phyloP scores from a whole-genome alignment of 495 filamentous ascomycete genomes.

The Neurospora terricola region DNA sequence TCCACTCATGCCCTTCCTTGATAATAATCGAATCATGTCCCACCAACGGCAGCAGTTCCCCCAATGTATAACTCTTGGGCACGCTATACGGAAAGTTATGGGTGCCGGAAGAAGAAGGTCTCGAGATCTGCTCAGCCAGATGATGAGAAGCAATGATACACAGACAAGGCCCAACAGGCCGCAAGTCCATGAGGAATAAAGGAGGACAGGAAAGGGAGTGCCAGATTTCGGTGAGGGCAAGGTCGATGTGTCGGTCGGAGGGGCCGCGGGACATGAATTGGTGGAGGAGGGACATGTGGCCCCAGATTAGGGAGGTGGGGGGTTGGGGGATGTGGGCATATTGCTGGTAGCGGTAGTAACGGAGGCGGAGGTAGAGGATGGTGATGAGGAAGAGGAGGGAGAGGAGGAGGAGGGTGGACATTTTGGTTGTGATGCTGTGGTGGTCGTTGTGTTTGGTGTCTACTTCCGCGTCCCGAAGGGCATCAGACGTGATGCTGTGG shows the following conservation, averaged over 20 bases:
- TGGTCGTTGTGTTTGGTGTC: background rate
- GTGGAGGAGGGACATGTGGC: slow-evolving; percentile 19
- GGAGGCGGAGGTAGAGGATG: slow-evolving; percentile 6
- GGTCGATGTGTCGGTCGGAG: slow-evolving; percentile 15
- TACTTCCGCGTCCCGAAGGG: too few species aligned
- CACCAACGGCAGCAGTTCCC: slow-evolving; percentile 19
- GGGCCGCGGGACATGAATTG: slow-evolving; percentile 6
- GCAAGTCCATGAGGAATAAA: slow-evolving; percentile 24
- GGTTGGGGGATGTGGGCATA: slow-evolving; percentile 21
- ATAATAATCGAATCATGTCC: slow-evolving; percentile 28
- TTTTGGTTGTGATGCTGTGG: background rate
- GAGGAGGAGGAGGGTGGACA: slow-evolving; percentile 4
- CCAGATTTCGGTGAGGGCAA: background rate
- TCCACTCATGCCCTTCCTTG: slow-evolving; percentile 30
- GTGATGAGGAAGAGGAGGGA: slow-evolving; percentile 1
- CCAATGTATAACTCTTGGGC: slow-evolving; percentile 32
- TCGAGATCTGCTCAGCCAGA: slow-evolving; percentile 31
- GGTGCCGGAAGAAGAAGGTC: slow-evolving; percentile 29
- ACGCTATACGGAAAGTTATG: slow-evolving; percentile 29
- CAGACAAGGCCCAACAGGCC: slow-evolving; percentile 24
- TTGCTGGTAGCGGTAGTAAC: slow-evolving; percentile 18
- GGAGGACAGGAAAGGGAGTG: slow-evolving; percentile 5
- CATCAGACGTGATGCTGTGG: too few species aligned
- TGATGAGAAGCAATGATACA: slow-evolving; percentile 34
- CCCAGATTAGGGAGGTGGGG: slow-evolving; percentile 20